phyloP scores from a whole-genome alignment of 192 early-diverging fungal genomes.

The Coemansia reversa region DNA sequence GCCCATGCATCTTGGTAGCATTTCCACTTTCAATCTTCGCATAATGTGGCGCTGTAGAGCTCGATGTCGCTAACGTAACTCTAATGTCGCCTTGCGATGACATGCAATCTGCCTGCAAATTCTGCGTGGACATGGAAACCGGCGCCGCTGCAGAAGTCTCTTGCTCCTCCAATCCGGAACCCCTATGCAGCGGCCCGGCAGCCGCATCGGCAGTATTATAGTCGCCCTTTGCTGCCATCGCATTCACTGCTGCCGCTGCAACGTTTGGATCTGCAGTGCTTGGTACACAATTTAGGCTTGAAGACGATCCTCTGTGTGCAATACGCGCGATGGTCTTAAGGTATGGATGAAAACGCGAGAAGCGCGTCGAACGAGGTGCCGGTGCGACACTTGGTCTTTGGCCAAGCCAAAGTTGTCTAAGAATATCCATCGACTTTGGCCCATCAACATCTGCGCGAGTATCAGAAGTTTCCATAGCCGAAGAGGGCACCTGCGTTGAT shows the following conservation, averaged over 20 bases:
- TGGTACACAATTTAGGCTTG: constrained; percentile 41
- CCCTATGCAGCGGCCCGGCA: background rate
- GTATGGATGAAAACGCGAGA: constrained; percentile 54
- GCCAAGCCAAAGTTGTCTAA: constrained; percentile 31
- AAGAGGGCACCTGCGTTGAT: constrained; percentile 5
- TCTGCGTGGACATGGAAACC: background rate
- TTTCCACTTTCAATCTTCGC: background rate
- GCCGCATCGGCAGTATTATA: constrained; percentile 1
- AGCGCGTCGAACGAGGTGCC: constrained; percentile 44
- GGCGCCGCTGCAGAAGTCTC: background rate
- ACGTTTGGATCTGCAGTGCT: constrained; percentile 47
- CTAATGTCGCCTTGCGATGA: background rate
- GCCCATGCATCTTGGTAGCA: background rate
- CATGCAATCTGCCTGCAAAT: background rate
- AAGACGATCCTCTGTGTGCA: constrained; percentile 43
- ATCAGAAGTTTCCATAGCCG: constrained; percentile 3
- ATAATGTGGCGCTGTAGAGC: background rate
- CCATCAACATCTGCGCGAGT: constrained; percentile 13
- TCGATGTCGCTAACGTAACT: background rate
- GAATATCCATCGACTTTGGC: constrained; percentile 6
- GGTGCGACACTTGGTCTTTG: constrained; percentile 23
- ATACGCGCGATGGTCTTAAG: constrained; percentile 49
- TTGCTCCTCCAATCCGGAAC: background rate
- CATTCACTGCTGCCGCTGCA: constrained; percentile 48
- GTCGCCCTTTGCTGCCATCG: constrained; percentile 24